These are phyloP conservation scores for Fusarium marasasianum DNA, from an alignment of 2,329 filamentous ascomycete species.

Conservation along the genomic window DNA sequence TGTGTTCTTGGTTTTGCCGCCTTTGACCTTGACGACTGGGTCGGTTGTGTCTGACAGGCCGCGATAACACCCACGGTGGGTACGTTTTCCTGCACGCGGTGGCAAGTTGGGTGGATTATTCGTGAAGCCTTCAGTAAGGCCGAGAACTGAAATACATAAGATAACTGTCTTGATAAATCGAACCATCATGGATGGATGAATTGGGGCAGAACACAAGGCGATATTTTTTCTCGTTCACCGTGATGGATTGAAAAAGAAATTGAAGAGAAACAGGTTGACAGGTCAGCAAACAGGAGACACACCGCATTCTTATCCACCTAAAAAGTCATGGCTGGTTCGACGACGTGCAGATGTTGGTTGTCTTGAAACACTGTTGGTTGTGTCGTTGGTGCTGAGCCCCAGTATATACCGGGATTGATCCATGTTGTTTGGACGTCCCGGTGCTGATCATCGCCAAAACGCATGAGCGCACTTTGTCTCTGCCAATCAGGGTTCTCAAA, in stretches of 20 bases:
- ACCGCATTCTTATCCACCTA: background rate
- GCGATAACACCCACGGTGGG: background rate
- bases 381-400: background rate
- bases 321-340: too few species aligned
- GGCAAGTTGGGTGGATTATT: too few species aligned
- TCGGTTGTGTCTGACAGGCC: background rate
- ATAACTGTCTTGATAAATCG: background rate
- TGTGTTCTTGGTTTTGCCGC: background rate
- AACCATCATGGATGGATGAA: background rate
- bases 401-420: background rate
- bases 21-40: background rate
- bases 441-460: background rate
- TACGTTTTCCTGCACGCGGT: background rate
- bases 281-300: accelerated
- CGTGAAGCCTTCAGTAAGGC: background rate
- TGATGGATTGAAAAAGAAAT: too few species aligned
- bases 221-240: background rate
- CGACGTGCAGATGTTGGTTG: background rate
- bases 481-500: accelerated
- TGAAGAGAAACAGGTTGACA: background rate
- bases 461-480: accelerated
- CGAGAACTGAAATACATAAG: background rate
- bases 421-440: background rate
- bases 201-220: background rate
- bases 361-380: background rate